Evolutionary conservation across 371 early-diverging fungal species (phyloP).

Genomic region (Lichtheimia corymbifera): DNA sequence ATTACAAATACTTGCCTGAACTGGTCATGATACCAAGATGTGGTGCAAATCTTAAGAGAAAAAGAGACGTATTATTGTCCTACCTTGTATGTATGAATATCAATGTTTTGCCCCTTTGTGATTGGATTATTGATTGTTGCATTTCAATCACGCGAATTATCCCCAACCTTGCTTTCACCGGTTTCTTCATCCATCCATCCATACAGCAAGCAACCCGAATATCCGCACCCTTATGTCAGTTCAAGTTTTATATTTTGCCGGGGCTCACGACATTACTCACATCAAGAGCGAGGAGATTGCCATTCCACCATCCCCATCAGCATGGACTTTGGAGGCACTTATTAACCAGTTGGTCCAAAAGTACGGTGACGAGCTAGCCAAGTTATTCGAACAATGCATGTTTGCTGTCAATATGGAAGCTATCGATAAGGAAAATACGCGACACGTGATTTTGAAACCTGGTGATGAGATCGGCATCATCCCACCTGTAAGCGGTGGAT

Average conservation of each 20-base stretch:
- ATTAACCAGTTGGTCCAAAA: slow-evolving; percentile 29
- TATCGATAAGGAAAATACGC: slow-evolving; percentile 44
- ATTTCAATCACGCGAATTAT: too few species aligned
- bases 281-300: slow-evolving; percentile 41
- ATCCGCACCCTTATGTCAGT: background rate
- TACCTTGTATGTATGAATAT: too few species aligned
- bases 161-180: too few species aligned
- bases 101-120: too few species aligned
- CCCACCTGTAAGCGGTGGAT: slow-evolving; percentile 81
- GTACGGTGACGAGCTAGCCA: slow-evolving; percentile 39
- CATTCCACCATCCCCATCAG: slow-evolving; percentile 20
- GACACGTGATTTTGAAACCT: slow-evolving; percentile 31
- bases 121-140: too few species aligned
- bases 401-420: slow-evolving; percentile 75
- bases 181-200: too few species aligned
- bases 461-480: slow-evolving; percentile 72
- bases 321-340: slow-evolving; percentile 29
- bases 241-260: slow-evolving; percentile 65
- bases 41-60: too few species aligned
- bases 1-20: too few species aligned
- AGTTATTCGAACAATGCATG: slow-evolving; percentile 54
- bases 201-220: too few species aligned
- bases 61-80: too few species aligned
- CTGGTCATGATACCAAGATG: too few species aligned
- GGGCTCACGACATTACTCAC: slow-evolving; percentile 57